phyloP scores from a whole-genome alignment of 164 flowering plant genomes.

The Vitis rotundifolia region DNA sequence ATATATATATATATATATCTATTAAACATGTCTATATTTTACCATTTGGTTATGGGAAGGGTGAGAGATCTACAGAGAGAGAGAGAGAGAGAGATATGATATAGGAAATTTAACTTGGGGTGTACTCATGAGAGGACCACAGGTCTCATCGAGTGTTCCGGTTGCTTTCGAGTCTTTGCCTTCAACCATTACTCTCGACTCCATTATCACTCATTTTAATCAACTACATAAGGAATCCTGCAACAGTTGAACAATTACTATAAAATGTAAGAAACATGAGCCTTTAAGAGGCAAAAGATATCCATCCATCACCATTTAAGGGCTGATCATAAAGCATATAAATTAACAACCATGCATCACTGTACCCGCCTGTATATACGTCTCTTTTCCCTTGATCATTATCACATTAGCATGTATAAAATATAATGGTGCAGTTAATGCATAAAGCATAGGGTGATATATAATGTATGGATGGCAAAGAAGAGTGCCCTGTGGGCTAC shows the following conservation, averaged over 20 bases:
- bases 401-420: too few species aligned
- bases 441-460: too few species aligned
- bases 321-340: background rate
- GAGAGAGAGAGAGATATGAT: slow-evolving; percentile 15
- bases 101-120: slow-evolving; percentile 32
- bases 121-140: slow-evolving; percentile 36
- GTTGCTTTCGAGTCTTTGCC: slow-evolving; percentile 20
- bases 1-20: too few species aligned
- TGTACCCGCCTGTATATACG: too few species aligned
- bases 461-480: too few species aligned
- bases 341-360: too few species aligned
- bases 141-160: slow-evolving; percentile 32
- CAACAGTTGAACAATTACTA: background rate
- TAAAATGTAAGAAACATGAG: background rate
- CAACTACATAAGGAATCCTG: background rate
- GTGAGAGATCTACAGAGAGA: background rate
- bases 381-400: too few species aligned
- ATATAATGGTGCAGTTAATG: too few species aligned
- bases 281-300: background rate
- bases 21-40: background rate
- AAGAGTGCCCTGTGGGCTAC: too few species aligned
- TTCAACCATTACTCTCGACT: slow-evolving; percentile 14
- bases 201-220: slow-evolving; percentile 7
- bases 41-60: background rate
- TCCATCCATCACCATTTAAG: slow-evolving; percentile 3